These are phyloP conservation scores for Geotrichum siamense DNA, from an alignment of 1,139 yeast genomes.

Conservation along the genomic window DNA sequence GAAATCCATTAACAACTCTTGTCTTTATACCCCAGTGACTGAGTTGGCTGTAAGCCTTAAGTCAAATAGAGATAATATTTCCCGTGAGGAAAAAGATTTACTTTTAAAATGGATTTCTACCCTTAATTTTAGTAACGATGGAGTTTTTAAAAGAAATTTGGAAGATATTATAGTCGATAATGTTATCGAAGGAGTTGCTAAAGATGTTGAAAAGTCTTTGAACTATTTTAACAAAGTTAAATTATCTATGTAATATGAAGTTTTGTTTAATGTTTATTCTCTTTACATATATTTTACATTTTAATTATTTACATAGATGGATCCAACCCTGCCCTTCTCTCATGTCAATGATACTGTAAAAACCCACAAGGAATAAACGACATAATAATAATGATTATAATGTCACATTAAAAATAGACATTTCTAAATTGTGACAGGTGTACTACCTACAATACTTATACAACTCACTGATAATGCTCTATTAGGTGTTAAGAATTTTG, in stretches of 20 bases:
- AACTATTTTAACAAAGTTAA: conserved; percentile 11
- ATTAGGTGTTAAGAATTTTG: too few species aligned
- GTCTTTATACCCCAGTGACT: conserved; percentile 16
- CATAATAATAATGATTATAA: too few species aligned
- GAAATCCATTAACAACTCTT: conserved; percentile 12
- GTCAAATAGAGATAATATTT: conserved; percentile 18
- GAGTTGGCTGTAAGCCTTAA: conserved; percentile 22
- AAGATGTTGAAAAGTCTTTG: conserved; percentile 13
- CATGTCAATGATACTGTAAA: too few species aligned
- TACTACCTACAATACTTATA: too few species aligned
- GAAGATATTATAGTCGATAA: conserved; percentile 22
- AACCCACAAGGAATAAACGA: too few species aligned
- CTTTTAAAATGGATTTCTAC: conserved; percentile 24
- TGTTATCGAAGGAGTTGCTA: conserved; percentile 22
- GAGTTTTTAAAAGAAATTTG: not conserved
- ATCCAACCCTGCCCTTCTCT: too few species aligned
- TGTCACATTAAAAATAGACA: too few species aligned
- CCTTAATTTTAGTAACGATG: conserved; percentile 16
- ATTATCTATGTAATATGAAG: not conserved
- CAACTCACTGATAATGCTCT: too few species aligned
- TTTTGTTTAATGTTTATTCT: too few species aligned
- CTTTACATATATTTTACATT: too few species aligned
- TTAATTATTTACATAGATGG: too few species aligned
- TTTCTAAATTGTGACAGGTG: too few species aligned
- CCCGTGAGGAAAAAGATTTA: conserved; percentile 18